phyloP scores from a whole-genome alignment of 2,329 filamentous ascomycete genomes.

The Nigrospora oryzae region DNA sequence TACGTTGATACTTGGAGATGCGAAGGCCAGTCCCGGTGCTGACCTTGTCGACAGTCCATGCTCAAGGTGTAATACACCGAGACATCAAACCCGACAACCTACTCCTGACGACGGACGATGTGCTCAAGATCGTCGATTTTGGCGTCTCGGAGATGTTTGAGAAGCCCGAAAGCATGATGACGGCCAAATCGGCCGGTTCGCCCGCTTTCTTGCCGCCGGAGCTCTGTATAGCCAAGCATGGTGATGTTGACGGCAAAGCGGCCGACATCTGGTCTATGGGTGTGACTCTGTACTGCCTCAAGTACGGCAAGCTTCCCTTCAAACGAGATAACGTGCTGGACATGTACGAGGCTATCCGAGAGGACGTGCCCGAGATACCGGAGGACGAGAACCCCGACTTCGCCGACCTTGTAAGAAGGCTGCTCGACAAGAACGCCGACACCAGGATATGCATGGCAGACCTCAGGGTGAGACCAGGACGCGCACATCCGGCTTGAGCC shows the following conservation, averaged over 20 bases:
- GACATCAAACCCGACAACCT: conserved; percentile 99
- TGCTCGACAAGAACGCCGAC: conserved; percentile 78
- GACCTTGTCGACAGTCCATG: conserved; percentile 56
- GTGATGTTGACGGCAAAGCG: conserved; percentile 78
- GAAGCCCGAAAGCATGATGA: conserved; percentile 76
- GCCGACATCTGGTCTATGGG: conserved; percentile 99
- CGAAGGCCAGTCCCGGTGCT: neutral
- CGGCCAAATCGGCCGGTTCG: conserved; percentile 86
- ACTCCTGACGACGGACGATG: conserved; percentile 78
- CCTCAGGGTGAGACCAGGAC: conserved; percentile 56
- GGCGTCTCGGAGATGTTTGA: conserved; percentile 99
- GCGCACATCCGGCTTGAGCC: neutral
- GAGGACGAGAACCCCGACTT: conserved; percentile 60
- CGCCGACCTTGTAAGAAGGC: conserved; percentile 59
- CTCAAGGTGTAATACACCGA: conserved; percentile 87
- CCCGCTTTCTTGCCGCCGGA: conserved; percentile 93
- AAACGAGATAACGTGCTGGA: conserved; percentile 71
- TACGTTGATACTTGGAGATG: conserved; percentile 32
- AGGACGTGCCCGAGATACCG: conserved; percentile 55
- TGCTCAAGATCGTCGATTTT: conserved; percentile 97
- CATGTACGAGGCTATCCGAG: conserved; percentile 81
- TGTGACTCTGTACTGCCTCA: conserved; percentile 84
- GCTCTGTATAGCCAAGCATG: conserved; percentile 78
- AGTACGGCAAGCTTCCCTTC: conserved; percentile 84
- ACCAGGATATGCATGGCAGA: conserved; percentile 78